Evolutionary conservation across 768 basidiomycete genomes (phyloP), one percentile per base, ranked within the genome.

Genomic region (Tulasnella sp.): DNA sequence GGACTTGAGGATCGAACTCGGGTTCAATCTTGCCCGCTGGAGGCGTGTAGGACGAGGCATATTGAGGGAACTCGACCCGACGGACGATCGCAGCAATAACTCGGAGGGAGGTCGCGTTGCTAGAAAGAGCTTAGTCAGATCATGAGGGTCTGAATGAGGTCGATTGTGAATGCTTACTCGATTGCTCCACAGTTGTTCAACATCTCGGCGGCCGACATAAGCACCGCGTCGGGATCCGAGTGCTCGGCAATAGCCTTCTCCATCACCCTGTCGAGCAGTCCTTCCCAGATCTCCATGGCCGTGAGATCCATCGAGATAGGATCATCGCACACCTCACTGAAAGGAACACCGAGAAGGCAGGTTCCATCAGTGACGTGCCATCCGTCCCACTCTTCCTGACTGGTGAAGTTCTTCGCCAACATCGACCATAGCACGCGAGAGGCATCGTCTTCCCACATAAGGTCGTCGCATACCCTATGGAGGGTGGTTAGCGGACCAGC

Each of bases 271-370:
- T 77, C 76, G 2, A 77, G 44, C n/a, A 77, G 37, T 5, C n/a
- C 70, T 46, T 70, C 69, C 76, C 76, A 77, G 11, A 71, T 16
- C 1, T 72, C 76, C 76, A 70, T 72, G 29, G 70, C 70, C n/a
- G 40, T n/a, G 6, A 37, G 35, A 26, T 67, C 32, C 42, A 77
- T 77, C n/a, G 76, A 70, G 32, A 77, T 55, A 37, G 76, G 61
- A 5, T 71, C 69, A 18, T 77, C 76, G 26, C 40, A 42, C 18
- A 40, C 69, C 44, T 74, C 73, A 29, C 73, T 74, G n/a, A 77
- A 77, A 7, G 76, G 76, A 40, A 77, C 76, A 29, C 76, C 18
- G 10, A 77, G 39, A 11, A 77, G 26, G 39, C 32, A 39, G 20
- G 69, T 70, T 9, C 76, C 61, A 35, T 77, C 76, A n/a, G 9